phyloP scores from a whole-genome alignment of 768 basidiomycete genomes.

The Agaricus subrufescens region DNA sequence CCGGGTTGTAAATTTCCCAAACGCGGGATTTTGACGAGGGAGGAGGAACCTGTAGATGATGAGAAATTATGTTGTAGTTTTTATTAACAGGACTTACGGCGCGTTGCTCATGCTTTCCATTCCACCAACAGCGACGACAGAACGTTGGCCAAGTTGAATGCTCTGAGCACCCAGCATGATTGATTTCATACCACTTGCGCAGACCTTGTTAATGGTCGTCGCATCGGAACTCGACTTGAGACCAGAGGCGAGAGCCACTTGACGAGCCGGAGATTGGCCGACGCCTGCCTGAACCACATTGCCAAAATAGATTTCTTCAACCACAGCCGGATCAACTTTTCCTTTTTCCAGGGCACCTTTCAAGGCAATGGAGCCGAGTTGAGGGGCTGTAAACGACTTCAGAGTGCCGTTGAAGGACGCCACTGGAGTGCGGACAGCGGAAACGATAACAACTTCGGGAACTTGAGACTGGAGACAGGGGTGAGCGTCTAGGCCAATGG shows the following conservation, averaged over 20 bases:
- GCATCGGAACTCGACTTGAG: conserved; percentile 84
- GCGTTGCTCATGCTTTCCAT: conserved; percentile 99
- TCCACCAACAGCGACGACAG: conserved; percentile 88
- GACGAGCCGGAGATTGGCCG: conserved; percentile 96
- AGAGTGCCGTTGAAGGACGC: conserved; percentile 89
- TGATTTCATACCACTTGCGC: conserved; percentile 95
- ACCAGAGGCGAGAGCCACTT: conserved; percentile 91
- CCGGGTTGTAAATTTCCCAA: conserved; percentile 83
- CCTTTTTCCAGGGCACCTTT: conserved; percentile 85
- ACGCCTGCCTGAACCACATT: conserved; percentile 98
- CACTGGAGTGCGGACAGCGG: conserved; percentile 90
- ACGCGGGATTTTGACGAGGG: conserved; percentile 75
- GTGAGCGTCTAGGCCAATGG: conserved; percentile 1
- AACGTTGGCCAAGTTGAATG: conserved; percentile 82
- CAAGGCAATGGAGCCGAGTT: conserved; percentile 85
- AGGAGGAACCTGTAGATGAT: conserved; percentile 62
- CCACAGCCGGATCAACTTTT: conserved; percentile 70
- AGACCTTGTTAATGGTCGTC: conserved; percentile 99
- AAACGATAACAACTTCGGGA: conserved; percentile 89
- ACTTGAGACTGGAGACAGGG: conserved; percentile 23
- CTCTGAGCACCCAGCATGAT: conserved; percentile 92
- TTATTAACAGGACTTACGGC: conserved; percentile 61
- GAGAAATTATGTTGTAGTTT: conserved; percentile 1
- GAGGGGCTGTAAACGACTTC: conserved; percentile 83
- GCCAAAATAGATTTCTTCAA: conserved; percentile 97